Base-by-base conservation (phyloP, 352 stramenopile genomes). In the Globisporangium iwayamae region DNA sequence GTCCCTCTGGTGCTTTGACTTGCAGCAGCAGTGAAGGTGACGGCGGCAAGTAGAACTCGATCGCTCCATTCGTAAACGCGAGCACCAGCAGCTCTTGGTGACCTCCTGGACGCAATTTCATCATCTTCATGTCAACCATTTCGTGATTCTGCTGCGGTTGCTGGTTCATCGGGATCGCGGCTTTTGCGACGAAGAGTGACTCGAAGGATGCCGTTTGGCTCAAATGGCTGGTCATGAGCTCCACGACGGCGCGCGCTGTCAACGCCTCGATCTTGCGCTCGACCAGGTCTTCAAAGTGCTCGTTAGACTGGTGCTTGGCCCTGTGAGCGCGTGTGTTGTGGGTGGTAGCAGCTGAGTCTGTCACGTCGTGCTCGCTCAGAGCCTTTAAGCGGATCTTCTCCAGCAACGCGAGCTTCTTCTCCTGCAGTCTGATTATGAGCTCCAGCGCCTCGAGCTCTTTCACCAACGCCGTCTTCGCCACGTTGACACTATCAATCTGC, bases 91-190 rank as follows among this genome's bases (percentile, higher is more conserved):
- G 53, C 11, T 89, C 79, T 10, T 64, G 47, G 10, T 63, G 53
- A 18, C 63, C 69, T 2, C 56, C 18, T 28, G 16, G 20, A 2
- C 60, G 67, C 6, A 85, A 32, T 28, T 79, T 81, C 52, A 65
- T 66, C 60, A 90, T 78, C 43, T 78, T 74, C 43, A 90, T 62
- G 25, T 78, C 77, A 0, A 67, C 74, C 10, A 86, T 62, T 3
- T 56, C 32, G 2, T 62, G 52, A 3, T 54, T 11, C 14, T 41
- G 36, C 36, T 30, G 39, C 39, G 0, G 39, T 36, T 9, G 32
- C 32, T 36, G 32, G 32, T 8, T 8, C 14, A 69, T 39, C 0
- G 38, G 5, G 4, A 78, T 51, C 8, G 51, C 32, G 0, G 55
- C 64, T 46, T 58, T 59, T 32, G 85, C 71, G 0, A 90, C 67